phyloP scores from a whole-genome alignment of 306 rosid genomes.

The Trichosanthes truncata region DNA sequence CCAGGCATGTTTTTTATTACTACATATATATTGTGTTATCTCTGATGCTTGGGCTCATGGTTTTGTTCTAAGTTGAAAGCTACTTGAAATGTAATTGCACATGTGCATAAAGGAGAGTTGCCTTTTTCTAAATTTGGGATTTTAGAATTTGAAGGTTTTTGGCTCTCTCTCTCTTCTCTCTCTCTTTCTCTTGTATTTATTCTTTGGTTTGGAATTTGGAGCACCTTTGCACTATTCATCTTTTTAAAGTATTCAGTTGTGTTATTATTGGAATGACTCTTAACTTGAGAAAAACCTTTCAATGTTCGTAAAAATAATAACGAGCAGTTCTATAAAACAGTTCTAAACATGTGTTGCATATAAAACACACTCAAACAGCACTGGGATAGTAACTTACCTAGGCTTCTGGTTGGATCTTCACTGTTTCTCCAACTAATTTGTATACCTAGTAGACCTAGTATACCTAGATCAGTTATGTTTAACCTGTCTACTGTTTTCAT shows the following conservation, averaged over 20 bases:
- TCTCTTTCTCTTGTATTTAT: background rate
- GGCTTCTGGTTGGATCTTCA: background rate
- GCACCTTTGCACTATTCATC: background rate
- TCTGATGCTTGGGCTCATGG: background rate
- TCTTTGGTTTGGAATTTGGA: background rate
- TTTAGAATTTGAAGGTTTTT: background rate
- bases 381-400: background rate
- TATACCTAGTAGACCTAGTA: too few species aligned
- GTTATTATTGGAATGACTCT: background rate
- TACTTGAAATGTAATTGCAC: background rate
- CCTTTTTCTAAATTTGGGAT: background rate
- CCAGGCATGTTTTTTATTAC: slow-evolving; percentile 42
- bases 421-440: background rate
- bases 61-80: background rate
- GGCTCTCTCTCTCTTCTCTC: background rate
- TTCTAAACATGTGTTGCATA: background rate
- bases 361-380: background rate
- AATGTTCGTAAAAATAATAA: too few species aligned
- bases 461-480: background rate
- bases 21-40: background rate
- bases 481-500: background rate
- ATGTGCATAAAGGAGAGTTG: background rate
- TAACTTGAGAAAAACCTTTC: background rate
- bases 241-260: background rate
- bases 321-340: background rate